Percentiles rank a stretch among this genome's conserved stretches.
Conservation (phyloP, 768 basidiomycete species). For the Psilocybe sp. region DNA sequence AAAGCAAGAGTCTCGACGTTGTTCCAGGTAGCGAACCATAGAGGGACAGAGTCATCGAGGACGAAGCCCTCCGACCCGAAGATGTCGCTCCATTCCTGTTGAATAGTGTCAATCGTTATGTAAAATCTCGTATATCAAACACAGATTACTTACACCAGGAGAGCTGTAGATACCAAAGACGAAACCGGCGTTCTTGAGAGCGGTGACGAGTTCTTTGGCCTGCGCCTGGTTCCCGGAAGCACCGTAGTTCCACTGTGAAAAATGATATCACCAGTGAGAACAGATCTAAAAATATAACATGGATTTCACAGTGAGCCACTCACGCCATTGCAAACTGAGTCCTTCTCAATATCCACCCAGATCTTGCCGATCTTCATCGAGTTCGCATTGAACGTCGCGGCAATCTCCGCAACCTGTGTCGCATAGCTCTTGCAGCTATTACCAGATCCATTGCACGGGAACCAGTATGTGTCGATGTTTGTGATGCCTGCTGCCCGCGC, state of each 20-base stretch:
- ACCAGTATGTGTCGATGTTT: conserved; percentile 19
- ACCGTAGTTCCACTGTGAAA: conserved; percentile 16
- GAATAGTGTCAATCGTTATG: neutral
- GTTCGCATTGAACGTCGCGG: conserved; percentile 13
- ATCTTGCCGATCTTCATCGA: conserved; percentile 16
- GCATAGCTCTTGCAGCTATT: conserved; percentile 17
- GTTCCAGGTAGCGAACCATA: conserved; percentile 20
- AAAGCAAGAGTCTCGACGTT: conserved; percentile 16
- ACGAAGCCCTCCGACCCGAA: conserved; percentile 13
- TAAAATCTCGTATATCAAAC: no score
- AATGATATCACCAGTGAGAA: neutral
- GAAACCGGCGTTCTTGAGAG: conserved; percentile 14
- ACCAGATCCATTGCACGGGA: conserved; percentile 18
- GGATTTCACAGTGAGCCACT: neutral
- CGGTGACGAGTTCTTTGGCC: conserved; percentile 12
- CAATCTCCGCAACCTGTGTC: conserved; percentile 11
- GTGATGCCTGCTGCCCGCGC: conserved; percentile 15
- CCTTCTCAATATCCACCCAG: conserved; percentile 20
- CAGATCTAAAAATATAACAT: neutral
- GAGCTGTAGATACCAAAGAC: conserved; percentile 17
- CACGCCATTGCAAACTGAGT: conserved; percentile 17
- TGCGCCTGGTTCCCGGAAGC: conserved; percentile 16
- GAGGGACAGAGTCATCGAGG: conserved; percentile 14
- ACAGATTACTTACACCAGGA: conserved; percentile 10
- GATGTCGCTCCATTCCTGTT: conserved; percentile 3